Base-by-base conservation (phyloP, 2,329 filamentous ascomycete species). In the Aspergillus caelatus region DNA sequence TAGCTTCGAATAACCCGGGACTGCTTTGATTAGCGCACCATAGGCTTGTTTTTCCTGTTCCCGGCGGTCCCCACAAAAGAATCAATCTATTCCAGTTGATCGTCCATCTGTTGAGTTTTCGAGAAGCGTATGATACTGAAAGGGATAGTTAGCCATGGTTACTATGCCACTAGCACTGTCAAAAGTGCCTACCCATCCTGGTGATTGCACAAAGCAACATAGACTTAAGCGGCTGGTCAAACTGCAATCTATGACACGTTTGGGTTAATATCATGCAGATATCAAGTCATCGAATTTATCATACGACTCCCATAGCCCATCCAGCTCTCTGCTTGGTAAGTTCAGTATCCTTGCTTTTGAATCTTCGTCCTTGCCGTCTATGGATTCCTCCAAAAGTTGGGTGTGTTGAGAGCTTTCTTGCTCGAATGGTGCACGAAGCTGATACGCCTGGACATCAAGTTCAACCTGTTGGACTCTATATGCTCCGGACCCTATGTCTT, bases 51-150 rank as follows among this genome's bases (percentile, higher is more conserved):
- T 98, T 97, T 74, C 94, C 94, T 14, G 94, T 98, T 76, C 94
- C 94, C 2, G 94, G 94, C 6, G 94, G 94, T 0, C 94, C 94
- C 79, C 97, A 97, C 55, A 97, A 88, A 62, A 97, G 84, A 19
- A 97, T 92, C 11, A 83, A 70, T 23, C 79, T 76, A 62, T 83
- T 82, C 80, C 81, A 83, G 62, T 78, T 79, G 65, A 81, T 77
- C 1, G 75, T 73, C 60, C 73, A 73, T 30, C 74, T 70, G 62
- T 78, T 74, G 14, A 81, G 71, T 28, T 71, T 74, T 16, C 71
- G 72, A 54, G 74, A 70, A n/a, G 74, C 72, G 57, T 76, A 72
- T 1, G 68, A 64, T 14, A 76, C 74, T 76, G 54, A 21, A 19
- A 21, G 62, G 21, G 46, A 26, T 4, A 12, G 52, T 67, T 61